Evolutionary conservation across 768 basidiomycete species (phyloP), one percentile per base, ranked within the genome.

Genomic region (Amanita pseudoporphyria): DNA sequence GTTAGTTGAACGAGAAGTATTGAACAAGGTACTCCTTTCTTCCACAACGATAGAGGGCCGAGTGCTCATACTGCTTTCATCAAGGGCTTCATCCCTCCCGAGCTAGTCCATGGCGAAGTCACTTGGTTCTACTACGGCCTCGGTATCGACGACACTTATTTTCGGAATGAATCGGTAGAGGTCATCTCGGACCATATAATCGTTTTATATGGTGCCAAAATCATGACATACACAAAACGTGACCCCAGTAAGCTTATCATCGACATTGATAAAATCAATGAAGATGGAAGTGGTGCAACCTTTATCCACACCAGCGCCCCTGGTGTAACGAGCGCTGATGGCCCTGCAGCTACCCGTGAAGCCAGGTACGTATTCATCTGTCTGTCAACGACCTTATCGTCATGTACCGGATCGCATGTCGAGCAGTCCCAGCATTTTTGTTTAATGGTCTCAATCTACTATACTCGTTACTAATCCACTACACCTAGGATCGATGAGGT

Each of bases 291-390:
- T 56, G 84, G 92, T 51, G 89, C 95, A 14, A 90, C 91, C 0
- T 97, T 94, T 68, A 96, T 97, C 54, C 90, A 96, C 67, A 91
- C 90, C n/a, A 87, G 83, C 54, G 71, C 81, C 12, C 87, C 94
- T 2, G 94, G 94, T 31, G 69, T 84, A 44, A 95, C 84, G 1
- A 71, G 78, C 39, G 84, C 74, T 4, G 82, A 87, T 49, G 94
- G 92, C 1, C 93, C 93, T 0, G 93, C 93, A 19, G 78, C 93
- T 2, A 81, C 77, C n/a, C 90, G 87, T 60, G 96, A 99, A 72
- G 66, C 83, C 10, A 78, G 84, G 89, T 87, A 53, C 60, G 71
- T 60, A 43, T 35, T 54, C 43, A 19, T 37, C 30, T 42, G 52
- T 43, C 22, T 33, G 9, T 52, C 16, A 18, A 22, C 5, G 38